These are phyloP conservation scores for Ascochyta pisi DNA, from an alignment of 2,329 filamentous ascomycete species.

Conservation along the genomic window DNA sequence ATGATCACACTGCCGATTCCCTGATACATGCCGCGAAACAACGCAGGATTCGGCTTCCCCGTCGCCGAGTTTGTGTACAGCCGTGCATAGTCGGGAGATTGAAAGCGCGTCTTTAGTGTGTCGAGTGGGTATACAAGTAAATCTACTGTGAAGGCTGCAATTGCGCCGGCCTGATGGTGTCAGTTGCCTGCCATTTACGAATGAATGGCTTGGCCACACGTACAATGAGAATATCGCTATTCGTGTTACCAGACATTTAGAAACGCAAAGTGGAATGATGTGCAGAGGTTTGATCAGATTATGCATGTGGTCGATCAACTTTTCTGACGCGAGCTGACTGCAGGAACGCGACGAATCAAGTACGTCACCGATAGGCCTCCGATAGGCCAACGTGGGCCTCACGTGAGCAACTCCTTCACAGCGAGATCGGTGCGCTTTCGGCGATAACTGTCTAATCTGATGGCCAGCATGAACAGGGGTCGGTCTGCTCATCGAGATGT, in stretches of 20 bases:
- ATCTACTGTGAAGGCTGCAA: conserved; percentile 86
- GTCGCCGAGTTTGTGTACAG: conserved; percentile 67
- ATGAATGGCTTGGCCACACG: conserved; percentile 31
- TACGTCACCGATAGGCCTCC: conserved; percentile 22
- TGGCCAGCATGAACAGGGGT: not conserved
- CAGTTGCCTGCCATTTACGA: not conserved
- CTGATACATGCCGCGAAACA: conserved; percentile 82
- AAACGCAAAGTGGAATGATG: not conserved
- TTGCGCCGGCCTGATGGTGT: conserved; percentile 74
- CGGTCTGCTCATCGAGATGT: not conserved
- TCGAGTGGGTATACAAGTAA: conserved; percentile 86
- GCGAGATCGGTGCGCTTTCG: conserved; percentile 2
- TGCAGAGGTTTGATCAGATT: conserved; percentile 3
- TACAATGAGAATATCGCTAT: conserved; percentile 65
- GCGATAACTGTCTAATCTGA: conserved; percentile 4
- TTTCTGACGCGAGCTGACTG: conserved; percentile 7
- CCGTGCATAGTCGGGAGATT: conserved; percentile 76
- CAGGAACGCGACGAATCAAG: conserved; percentile 18
- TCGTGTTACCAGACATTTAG: conserved; percentile 52
- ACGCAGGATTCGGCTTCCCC: conserved; percentile 60
- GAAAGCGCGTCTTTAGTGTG: conserved; percentile 85
- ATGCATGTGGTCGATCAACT: conserved; percentile 8
- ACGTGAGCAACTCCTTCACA: conserved; percentile 8
- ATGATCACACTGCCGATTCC: conserved; percentile 85
- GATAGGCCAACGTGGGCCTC: conserved; percentile 8